Base-by-base conservation (phyloP, 441 rosid species). In the Caryocar brasiliense region DNA sequence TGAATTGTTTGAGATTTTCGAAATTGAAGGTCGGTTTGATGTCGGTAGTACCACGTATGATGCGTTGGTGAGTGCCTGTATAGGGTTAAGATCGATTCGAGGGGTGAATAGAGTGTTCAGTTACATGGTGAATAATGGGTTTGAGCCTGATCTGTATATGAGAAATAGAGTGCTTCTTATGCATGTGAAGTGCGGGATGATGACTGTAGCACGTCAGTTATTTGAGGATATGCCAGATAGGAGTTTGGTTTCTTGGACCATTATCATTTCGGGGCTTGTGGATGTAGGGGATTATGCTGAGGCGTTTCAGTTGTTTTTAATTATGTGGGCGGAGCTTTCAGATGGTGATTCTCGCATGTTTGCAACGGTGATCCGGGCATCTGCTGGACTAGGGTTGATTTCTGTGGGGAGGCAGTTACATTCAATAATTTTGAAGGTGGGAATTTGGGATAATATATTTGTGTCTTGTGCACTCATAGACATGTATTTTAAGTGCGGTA, bases 401-500 rank as follows among this genome's bases (percentile, higher is more conserved):
- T 65, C 71, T 34, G 57, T 56, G 1, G 96, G 96, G 41, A 76
- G 68, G 66, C 95, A 91, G 53, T 53, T 91, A 13, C 98, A 91
- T 44, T 74, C 85, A 0, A 79, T 78, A 56, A 74, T 72, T 2
- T 50, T 79, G 77, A 86, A 79, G 62, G 42, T 76, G 77, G 81
- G 80, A 46, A 54, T 66, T 1, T 60, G 49, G 15, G 72, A 59
- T 33, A 68, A 86, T 51, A 61, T 64, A 19, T 87, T 81, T 67
- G 75, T 91, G 21, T 73, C 85, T 0, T 86, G 96, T 56, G 81
- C 86, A 0, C 59, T 91, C 73, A 81, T 86, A 17, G 86, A 91
- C 65, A 91, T 86, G 98, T 86, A 91, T 56, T 61, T 85, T 41
- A 91, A 86, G 63, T 85, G 98, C 19, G 98, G 98, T 15, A 73